These are phyloP conservation scores for Cladosporium sp. DNA, from an alignment of 2,329 filamentous ascomycete genomes.

Conservation along the genomic window DNA sequence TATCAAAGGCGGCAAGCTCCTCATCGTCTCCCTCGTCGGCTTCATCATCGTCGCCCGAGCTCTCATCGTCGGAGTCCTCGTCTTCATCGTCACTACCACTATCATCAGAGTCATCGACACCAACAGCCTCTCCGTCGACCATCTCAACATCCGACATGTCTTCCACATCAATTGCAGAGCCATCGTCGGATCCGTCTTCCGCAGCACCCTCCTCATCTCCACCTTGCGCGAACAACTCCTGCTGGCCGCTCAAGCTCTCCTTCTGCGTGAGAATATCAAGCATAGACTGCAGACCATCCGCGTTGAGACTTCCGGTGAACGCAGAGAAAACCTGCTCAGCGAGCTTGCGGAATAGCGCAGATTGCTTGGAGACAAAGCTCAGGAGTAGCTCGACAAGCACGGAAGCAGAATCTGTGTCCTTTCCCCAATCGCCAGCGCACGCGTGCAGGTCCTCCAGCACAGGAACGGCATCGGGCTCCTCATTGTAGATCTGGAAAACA, in stretches of 20 bases:
- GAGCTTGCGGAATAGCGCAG: constrained; percentile 79
- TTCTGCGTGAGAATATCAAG: constrained; percentile 71
- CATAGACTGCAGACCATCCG: constrained; percentile 67
- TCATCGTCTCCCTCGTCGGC: constrained; percentile 49
- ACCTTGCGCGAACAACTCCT: constrained; percentile 74
- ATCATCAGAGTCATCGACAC: constrained; percentile 28
- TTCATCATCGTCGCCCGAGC: constrained; percentile 46
- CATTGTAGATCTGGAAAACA: constrained; percentile 85
- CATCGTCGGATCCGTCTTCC: constrained; percentile 34
- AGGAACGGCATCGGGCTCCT: constrained; percentile 79
- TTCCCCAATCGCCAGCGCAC: constrained; percentile 65
- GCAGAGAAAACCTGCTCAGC: constrained; percentile 84
- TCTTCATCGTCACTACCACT: constrained; percentile 32
- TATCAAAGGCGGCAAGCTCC: constrained; percentile 65
- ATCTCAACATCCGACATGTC: constrained; percentile 39
- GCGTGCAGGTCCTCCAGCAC: constrained; percentile 79
- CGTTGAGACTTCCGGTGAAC: constrained; percentile 74
- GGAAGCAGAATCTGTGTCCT: constrained; percentile 54
- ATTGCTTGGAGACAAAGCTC: constrained; percentile 84
- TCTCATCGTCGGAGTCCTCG: constrained; percentile 32
- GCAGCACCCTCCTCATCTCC: constrained; percentile 21
- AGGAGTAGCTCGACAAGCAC: constrained; percentile 83
- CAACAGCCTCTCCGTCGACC: constrained; percentile 30
- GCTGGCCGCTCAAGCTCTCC: constrained; percentile 80
- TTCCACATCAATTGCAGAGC: constrained; percentile 41